These are phyloP conservation scores for Citrullus colocynthis DNA, from an alignment of 306 rosid genomes.

Conservation along the genomic window DNA sequence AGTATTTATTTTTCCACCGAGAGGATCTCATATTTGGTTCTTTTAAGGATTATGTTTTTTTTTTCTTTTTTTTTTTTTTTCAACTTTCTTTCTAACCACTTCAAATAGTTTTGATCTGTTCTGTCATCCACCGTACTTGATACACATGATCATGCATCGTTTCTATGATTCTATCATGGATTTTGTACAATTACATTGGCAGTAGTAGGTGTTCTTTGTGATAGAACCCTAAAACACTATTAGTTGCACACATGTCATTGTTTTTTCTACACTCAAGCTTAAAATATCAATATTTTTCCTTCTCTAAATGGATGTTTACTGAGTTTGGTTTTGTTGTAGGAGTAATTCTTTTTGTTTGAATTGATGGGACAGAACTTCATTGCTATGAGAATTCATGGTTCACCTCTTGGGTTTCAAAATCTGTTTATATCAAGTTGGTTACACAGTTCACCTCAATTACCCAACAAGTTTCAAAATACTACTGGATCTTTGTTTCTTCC, in stretches of 20 bases:
- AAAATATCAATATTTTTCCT: background rate
- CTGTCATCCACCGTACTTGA: background rate
- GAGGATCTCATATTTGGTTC: background rate
- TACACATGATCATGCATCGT: background rate
- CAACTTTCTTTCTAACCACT: background rate
- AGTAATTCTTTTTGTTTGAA: background rate
- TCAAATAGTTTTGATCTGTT: background rate
- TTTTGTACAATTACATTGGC: background rate
- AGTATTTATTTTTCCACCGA: background rate
- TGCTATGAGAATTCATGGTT: slow-evolving; percentile 10
- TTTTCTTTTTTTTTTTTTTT: no score
- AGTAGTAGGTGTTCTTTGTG: background rate
- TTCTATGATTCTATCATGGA: background rate
- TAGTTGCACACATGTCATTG: background rate
- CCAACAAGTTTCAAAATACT: slow-evolving; percentile 10
- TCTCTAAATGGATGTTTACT: background rate
- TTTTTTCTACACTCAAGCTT: background rate
- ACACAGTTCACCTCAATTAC: background rate
- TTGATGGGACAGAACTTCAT: slow-evolving; percentile 16
- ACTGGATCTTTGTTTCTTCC: slow-evolving; percentile 4
- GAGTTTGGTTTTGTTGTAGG: slow-evolving; percentile 1
- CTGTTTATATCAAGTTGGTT: slow-evolving; percentile 8
- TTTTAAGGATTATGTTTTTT: background rate
- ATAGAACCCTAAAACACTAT: background rate
- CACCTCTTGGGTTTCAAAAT: slow-evolving; percentile 4